Evolutionary conservation across 768 basidiomycete species (phyloP), one percentile per base, ranked within the genome.

Genomic region (Cystobasidium onofrii): DNA sequence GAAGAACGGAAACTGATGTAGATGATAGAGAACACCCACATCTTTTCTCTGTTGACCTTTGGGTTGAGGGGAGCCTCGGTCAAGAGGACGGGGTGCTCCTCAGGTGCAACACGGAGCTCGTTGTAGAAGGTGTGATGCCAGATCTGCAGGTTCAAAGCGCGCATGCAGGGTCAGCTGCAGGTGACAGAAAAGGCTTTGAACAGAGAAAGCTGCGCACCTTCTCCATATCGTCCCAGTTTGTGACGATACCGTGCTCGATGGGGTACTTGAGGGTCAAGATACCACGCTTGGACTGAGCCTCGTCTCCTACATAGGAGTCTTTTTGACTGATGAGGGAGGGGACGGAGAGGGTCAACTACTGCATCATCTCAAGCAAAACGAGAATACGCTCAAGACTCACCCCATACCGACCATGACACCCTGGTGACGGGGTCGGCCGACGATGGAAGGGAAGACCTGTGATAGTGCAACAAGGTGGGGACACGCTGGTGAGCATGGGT

Each of bases 141-240:
- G 73, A 75, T 75, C 75, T 75, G 33, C 29, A 20, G 9, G 23
- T 39, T 25, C 41, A 27, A 43, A 34, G n/a, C 10, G 33, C 15
- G 10, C 39, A 27, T 25, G 54, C 27, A 4, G 12, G 60, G 25
- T 55, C 31, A 36, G 27, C 36, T 64, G n/a, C n/a, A n/a, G n/a
- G n/a, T n/a, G n/a, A n/a, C n/a, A n/a, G n/a, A n/a, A n/a, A n/a
- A n/a, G n/a, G n/a, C n/a, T n/a, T 23, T 4, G 20, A 17, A 31
- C 62, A 61, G 34, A 63, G 27, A 9, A 43, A 54, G n/a, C n/a
- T n/a, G 54, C 74, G 13, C 23, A 94, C 94, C 84, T 94, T 93
- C 85, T 95, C 93, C 92, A 94, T 94, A 83, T 94, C 92, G 79
- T 94, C 93, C 93, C 93, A 96, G 87, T 96, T 93, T 82, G 92